Base-by-base conservation (phyloP, 2,329 filamentous ascomycete genomes). In the Dothideomycetes sp. region DNA sequence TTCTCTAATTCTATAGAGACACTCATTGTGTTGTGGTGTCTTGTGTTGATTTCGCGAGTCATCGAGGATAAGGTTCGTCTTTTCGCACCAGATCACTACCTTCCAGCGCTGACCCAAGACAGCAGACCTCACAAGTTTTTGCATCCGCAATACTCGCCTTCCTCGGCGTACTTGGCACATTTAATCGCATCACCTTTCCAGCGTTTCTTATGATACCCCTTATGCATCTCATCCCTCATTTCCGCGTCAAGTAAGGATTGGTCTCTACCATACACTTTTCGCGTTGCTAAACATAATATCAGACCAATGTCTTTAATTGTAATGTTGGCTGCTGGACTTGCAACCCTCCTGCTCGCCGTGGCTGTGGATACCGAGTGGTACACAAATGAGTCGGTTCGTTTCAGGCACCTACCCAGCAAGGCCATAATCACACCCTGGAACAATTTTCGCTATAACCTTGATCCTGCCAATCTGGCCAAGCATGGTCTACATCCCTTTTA, bases 1-100 rank as follows among this genome's bases (percentile, higher is more conserved):
- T 96, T 98, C 61, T 96, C 89, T 47, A 98, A 98, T 64, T 93
- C 89, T 45, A 75, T 96, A 49, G 91, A 98, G 66, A 96, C 91
- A 3, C 68, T 98, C 51, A 73, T 89, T 37, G 87, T 98, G 37
- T 76, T 85, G 39, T 98, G 91, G 91, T 88, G 84, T 54, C 65
- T 98, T 60, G 88, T 96, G 35, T 65, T 98, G 59, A 88, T 95
- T 45, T 79, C 84, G 60, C 80, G 89, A 57, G 91, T 96, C 49
- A 70, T 82, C 34, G 79, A 81, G 49, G 77, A 81, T 53, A 83
- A 81, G 65, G 86, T 91, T 37, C 24, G 30, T 15, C 11, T 24
- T n/a, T n/a, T n/a, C n/a, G n/a, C n/a, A n/a, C n/a, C n/a, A n/a
- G n/a, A n/a, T n/a, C n/a, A n/a, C n/a, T n/a, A n/a, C n/a, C n/a